Percentiles rank a stretch among this genome's conserved stretches.
Conservation (phyloP, 108 stramenopile genomes). For the Skeletonema potamos region DNA sequence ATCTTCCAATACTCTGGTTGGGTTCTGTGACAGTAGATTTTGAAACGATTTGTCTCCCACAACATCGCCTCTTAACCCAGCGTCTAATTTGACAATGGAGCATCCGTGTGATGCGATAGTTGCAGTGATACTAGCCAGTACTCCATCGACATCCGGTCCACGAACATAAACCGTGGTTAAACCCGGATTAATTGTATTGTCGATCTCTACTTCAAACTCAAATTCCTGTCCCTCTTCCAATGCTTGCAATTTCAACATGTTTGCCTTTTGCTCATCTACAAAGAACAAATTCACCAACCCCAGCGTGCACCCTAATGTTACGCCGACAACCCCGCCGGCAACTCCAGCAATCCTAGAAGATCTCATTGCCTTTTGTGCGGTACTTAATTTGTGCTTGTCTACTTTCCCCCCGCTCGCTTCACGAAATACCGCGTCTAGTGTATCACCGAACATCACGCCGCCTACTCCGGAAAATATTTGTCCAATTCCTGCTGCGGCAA, state of each 20-base stretch:
- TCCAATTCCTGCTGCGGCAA: slow-evolving; percentile 66
- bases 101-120: slow-evolving; percentile 51
- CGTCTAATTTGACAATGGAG: slow-evolving; percentile 64
- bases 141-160: slow-evolving; percentile 75
- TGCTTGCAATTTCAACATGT: slow-evolving; percentile 62
- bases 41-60: slow-evolving; percentile 5
- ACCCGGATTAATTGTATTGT: slow-evolving; percentile 49
- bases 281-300: slow-evolving; percentile 70
- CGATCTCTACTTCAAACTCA: slow-evolving; percentile 63
- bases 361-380: slow-evolving; percentile 35
- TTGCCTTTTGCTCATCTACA: slow-evolving; percentile 50
- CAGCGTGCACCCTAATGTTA: slow-evolving; percentile 61
- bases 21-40: slow-evolving; percentile 8
- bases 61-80: slow-evolving; percentile 12
- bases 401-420: slow-evolving; percentile 25
- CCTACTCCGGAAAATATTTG: slow-evolving; percentile 36
- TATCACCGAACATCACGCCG: slow-evolving; percentile 43
- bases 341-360: slow-evolving; percentile 23
- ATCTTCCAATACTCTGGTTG: slow-evolving; percentile 40
- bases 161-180: slow-evolving; percentile 56
- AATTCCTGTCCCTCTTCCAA: slow-evolving; percentile 62
- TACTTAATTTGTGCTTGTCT: slow-evolving; percentile 39
- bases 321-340: slow-evolving; percentile 55
- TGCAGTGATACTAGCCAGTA: slow-evolving; percentile 67
- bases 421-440: slow-evolving; percentile 39